Conservation (phyloP, 192 early-diverging fungal genomes). For the Phlyctochytrium bullatum region DNA sequence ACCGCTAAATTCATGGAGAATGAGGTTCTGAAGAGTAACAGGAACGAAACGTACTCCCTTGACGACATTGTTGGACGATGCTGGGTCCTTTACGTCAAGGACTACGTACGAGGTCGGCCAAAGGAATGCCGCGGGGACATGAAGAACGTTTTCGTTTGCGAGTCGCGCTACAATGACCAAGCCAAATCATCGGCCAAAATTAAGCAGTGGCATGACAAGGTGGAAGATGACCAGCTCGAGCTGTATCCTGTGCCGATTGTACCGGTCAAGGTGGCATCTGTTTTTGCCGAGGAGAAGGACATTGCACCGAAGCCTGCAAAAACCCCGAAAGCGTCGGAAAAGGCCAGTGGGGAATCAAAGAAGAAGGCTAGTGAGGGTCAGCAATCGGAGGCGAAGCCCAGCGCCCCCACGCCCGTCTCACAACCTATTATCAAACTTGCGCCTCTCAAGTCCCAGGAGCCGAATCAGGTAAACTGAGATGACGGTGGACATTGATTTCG, state of each 20-base stretch:
- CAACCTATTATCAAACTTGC: no score
- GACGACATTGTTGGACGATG: slow-evolving; percentile 60
- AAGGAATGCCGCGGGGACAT: slow-evolving; percentile 35
- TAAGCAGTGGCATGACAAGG: slow-evolving; percentile 56
- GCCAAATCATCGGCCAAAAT: slow-evolving; percentile 58
- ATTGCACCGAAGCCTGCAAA: neutral
- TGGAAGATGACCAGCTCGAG: slow-evolving; percentile 26
- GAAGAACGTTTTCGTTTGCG: slow-evolving; percentile 62
- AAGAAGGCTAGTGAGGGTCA: slow-evolving; percentile 5
- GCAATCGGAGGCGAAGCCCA: no score
- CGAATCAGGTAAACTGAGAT: no score
- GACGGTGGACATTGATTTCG: no score
- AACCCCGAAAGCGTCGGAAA: neutral
- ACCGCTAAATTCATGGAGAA: slow-evolving; percentile 56
- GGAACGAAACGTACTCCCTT: slow-evolving; percentile 48
- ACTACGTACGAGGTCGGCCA: slow-evolving; percentile 56
- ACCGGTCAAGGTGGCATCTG: slow-evolving; percentile 2
- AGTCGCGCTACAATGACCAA: slow-evolving; percentile 59
- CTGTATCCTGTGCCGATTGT: slow-evolving; percentile 25
- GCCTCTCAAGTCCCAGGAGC: no score
- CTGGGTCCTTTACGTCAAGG: slow-evolving; percentile 56
- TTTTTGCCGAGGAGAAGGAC: slow-evolving; percentile 8
- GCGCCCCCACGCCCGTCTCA: no score
- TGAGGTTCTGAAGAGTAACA: slow-evolving; percentile 66
- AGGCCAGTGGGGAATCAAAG: neutral